phyloP scores from a whole-genome alignment of 1,139 yeast genomes.

The Geotrichum klebahnii region DNA sequence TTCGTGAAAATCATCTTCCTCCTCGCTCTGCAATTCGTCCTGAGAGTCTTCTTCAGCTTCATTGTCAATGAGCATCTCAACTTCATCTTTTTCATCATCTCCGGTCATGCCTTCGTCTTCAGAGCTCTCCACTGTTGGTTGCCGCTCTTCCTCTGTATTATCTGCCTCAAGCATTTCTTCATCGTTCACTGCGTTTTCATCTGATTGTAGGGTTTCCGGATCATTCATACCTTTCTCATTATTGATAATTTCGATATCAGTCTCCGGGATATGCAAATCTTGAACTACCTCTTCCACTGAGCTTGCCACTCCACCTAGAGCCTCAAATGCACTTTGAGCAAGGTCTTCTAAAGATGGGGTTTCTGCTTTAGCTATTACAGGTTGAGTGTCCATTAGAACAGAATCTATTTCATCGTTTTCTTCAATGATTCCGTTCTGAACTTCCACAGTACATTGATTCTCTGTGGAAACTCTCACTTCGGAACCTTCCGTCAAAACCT shows the following conservation, averaged over 20 bases:
- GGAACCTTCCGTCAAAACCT: no score
- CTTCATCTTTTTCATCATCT: not conserved
- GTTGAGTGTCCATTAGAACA: no score
- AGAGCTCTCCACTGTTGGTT: conserved; percentile 10
- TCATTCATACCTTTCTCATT: not conserved
- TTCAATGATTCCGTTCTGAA: no score
- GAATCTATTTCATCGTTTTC: no score
- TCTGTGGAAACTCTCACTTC: no score
- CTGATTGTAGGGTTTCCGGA: not conserved
- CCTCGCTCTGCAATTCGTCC: not conserved
- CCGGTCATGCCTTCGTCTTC: conserved; percentile 6
- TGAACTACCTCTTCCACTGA: no score
- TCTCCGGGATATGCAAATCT: not conserved
- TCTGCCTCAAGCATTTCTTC: no score
- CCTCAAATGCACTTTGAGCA: conserved; percentile 7
- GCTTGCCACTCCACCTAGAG: not conserved
- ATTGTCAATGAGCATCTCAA: not conserved
- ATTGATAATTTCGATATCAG: not conserved
- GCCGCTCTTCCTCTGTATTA: conserved; percentile 2
- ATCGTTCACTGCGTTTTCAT: not conserved
- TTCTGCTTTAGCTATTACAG: not conserved
- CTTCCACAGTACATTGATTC: no score
- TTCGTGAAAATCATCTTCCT: not conserved
- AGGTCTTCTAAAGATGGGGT: conserved; percentile 10
- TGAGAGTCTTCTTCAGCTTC: not conserved